Percentiles rank a stretch among this genome's conserved stretches.
phyloP scores from a whole-genome alignment of 2,329 filamentous ascomycete species.

The Xylaria sp. region DNA sequence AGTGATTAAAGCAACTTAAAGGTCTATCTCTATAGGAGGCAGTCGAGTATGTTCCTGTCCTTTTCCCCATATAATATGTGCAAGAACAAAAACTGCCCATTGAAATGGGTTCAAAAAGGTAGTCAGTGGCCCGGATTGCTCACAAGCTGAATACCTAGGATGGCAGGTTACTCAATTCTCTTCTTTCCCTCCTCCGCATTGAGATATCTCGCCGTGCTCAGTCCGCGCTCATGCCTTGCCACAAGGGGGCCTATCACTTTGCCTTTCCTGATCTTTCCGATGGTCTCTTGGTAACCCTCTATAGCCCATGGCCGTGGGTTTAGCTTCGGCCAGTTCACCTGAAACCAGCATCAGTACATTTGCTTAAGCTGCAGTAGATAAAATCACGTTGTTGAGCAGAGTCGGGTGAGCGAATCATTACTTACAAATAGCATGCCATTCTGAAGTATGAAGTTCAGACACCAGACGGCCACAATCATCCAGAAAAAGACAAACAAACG shows the following conservation, averaged over 20 bases:
- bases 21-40: no score
- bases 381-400: not conserved
- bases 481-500: slow-evolving; percentile 85
- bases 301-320: slow-evolving; percentile 87
- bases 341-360: slow-evolving; percentile 40
- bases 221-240: slow-evolving; percentile 79
- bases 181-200: slow-evolving; percentile 98
- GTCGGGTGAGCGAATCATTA: slow-evolving; percentile 43
- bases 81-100: not conserved
- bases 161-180: slow-evolving; percentile 77
- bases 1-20: no score
- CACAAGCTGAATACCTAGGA: not conserved
- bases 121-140: not conserved
- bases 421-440: slow-evolving; percentile 96
- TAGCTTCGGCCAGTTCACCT: slow-evolving; percentile 99
- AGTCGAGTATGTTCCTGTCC: no score
- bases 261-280: slow-evolving; percentile 84
- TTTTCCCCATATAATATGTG: not conserved
- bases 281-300: slow-evolving; percentile 89
- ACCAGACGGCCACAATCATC: slow-evolving; percentile 75
- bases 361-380: not conserved
- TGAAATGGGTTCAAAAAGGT: not conserved
- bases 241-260: slow-evolving; percentile 82
- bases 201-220: slow-evolving; percentile 83
- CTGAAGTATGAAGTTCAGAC: slow-evolving; percentile 78